A percentile compares a stretch with the other conserved stretches of the same genome.
Conservation (phyloP, 495 filamentous ascomycete species). For the Neurospora sp. region DNA sequence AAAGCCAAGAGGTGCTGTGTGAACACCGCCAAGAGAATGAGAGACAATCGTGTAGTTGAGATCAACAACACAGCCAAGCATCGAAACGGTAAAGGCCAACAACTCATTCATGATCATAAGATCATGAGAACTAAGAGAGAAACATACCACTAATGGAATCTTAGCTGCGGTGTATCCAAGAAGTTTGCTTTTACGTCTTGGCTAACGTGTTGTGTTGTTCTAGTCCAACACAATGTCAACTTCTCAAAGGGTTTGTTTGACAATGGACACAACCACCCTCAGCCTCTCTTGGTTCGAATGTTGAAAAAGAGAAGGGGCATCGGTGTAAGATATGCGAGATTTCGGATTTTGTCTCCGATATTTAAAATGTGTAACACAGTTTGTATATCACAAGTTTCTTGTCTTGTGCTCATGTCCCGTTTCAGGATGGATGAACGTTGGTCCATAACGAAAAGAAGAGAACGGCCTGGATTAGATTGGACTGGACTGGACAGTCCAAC, state of each 20-base stretch:
- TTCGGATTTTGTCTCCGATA: background rate
- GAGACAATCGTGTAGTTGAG: background rate
- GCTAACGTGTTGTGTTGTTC: background rate
- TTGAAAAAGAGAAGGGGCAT: background rate
- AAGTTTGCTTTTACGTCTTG: background rate
- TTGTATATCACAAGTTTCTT: background rate
- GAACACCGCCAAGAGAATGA: background rate
- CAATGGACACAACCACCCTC: background rate
- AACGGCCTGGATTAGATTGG: background rate
- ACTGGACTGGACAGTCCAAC: background rate
- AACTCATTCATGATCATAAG: background rate
- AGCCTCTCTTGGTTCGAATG: background rate
- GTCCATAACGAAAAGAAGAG: background rate
- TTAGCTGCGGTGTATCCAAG: background rate
- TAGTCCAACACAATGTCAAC: background rate
- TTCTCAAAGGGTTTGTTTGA: background rate
- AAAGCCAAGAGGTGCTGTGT: background rate
- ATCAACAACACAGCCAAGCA: background rate
- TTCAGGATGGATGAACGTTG: background rate
- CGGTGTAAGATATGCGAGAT: background rate
- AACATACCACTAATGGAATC: too few relatives aligned
- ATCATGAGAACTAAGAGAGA: background rate
- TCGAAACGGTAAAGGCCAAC: background rate
- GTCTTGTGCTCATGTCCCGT: background rate
- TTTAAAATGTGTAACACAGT: background rate